Evolutionary conservation across 192 early-diverging fungal genomes (phyloP).

Genomic region (Chytriomyces hyalinus): DNA sequence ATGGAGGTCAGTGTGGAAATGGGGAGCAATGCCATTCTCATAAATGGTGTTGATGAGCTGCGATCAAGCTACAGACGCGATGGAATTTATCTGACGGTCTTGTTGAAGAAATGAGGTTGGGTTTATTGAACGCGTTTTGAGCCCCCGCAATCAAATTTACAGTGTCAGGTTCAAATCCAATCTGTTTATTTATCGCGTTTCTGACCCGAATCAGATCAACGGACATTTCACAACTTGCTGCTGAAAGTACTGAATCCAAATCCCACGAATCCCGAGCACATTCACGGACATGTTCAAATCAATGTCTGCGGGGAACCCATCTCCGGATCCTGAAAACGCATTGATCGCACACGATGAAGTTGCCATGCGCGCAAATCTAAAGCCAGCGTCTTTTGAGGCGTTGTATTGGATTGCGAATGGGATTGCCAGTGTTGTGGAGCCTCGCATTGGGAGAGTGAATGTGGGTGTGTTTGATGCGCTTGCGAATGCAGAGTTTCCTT

Average conservation of each 20-base stretch:
- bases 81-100: no score
- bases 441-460: neutral
- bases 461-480: neutral
- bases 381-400: neutral
- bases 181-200: no score
- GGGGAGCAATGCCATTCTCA: no score
- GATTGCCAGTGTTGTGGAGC: neutral
- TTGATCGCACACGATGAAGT: neutral
- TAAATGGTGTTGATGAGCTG: no score
- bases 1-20: no score
- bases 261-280: neutral
- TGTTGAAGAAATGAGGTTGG: no score
- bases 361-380: neutral
- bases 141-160: no score
- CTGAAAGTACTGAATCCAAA: neutral
- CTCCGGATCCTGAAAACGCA: neutral
- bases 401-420: neutral
- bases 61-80: no score
- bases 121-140: no score
- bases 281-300: neutral
- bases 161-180: no score
- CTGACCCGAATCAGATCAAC: neutral
- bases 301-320: neutral
- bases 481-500: neutral
- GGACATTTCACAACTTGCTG: neutral